These are phyloP conservation scores for Mycotypha africana DNA, from an alignment of 371 early-diverging fungal genomes.

Conservation along the genomic window DNA sequence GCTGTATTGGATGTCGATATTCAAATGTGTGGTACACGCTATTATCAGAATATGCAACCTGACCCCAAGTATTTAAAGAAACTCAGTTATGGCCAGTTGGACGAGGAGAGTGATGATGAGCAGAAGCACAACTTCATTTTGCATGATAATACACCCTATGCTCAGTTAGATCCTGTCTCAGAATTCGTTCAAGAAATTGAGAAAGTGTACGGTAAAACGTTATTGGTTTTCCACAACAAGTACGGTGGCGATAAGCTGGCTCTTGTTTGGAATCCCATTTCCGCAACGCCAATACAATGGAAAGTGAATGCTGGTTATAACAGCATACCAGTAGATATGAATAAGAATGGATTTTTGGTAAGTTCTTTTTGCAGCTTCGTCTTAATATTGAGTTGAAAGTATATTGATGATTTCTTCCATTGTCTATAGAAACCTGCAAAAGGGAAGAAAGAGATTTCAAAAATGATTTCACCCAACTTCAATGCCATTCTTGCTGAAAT, in stretches of 20 bases:
- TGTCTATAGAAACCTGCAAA: slow-evolving; percentile 33
- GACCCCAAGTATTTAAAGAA: slow-evolving; percentile 31
- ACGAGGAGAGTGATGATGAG: slow-evolving; percentile 29
- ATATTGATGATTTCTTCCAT: neutral
- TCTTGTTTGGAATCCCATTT: slow-evolving; percentile 63
- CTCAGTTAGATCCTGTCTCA: slow-evolving; percentile 63
- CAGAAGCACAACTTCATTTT: no score
- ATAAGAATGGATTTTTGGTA: slow-evolving; percentile 48
- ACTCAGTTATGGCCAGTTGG: slow-evolving; percentile 19
- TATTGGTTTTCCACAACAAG: slow-evolving; percentile 67
- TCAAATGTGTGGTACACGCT: slow-evolving; percentile 50
- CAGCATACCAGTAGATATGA: slow-evolving; percentile 52
- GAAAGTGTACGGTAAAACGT: slow-evolving; percentile 44
- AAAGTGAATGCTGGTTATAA: slow-evolving; percentile 63
- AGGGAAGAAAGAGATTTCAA: slow-evolving; percentile 33
- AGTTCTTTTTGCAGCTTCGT: slow-evolving; percentile 8
- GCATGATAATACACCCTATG: slow-evolving; percentile 17
- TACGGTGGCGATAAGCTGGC: slow-evolving; percentile 77
- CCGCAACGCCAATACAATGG: slow-evolving; percentile 54
- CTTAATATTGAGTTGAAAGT: neutral
- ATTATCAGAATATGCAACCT: slow-evolving; percentile 52
- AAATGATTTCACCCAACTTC: slow-evolving; percentile 59
- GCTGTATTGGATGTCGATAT: slow-evolving; percentile 58
- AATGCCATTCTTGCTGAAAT: slow-evolving; percentile 67
- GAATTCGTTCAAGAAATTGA: slow-evolving; percentile 58